These are phyloP conservation scores for Fennellomyces sp. DNA, from an alignment of 371 early-diverging fungal genomes.

Conservation along the genomic window DNA sequence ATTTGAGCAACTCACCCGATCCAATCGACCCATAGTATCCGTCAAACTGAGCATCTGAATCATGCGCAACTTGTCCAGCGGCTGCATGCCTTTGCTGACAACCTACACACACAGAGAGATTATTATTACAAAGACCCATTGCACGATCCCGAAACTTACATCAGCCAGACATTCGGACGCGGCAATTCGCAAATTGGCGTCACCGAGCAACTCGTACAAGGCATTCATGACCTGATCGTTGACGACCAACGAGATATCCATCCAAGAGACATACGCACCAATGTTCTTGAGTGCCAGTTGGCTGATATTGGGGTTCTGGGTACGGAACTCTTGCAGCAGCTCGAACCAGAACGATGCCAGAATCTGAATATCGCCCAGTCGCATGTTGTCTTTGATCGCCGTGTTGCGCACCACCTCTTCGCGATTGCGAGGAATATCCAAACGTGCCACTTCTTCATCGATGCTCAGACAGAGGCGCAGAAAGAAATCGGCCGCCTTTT, in stretches of 20 bases:
- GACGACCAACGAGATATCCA: constrained; percentile 90
- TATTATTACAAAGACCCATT: not conserved
- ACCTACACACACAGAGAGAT: constrained; percentile 40
- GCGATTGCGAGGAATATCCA: constrained; percentile 71
- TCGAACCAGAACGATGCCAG: constrained; percentile 84
- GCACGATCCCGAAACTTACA: constrained; percentile 26
- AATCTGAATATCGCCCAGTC: constrained; percentile 77
- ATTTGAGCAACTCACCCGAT: constrained; percentile 53
- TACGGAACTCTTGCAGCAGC: constrained; percentile 58
- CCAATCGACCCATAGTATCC: constrained; percentile 61
- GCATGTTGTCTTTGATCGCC: constrained; percentile 91
- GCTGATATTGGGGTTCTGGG: constrained; percentile 57
- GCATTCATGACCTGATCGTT: constrained; percentile 80
- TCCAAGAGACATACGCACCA: constrained; percentile 83
- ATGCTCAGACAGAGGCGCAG: constrained; percentile 80
- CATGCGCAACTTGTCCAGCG: constrained; percentile 84
- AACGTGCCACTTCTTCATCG: constrained; percentile 90
- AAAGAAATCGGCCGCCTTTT: constrained; percentile 77
- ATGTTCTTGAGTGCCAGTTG: constrained; percentile 66
- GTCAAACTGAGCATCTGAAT: constrained; percentile 79
- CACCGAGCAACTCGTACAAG: constrained; percentile 72
- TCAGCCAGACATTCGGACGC: constrained; percentile 86
- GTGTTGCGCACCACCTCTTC: constrained; percentile 79
- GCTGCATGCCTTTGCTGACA: constrained; percentile 91
- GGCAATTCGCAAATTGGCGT: constrained; percentile 62